Evolutionary conservation across 257 asterid species (phyloP), one percentile per base, ranked within the genome.

Genomic region (Solanum medicagineum): DNA sequence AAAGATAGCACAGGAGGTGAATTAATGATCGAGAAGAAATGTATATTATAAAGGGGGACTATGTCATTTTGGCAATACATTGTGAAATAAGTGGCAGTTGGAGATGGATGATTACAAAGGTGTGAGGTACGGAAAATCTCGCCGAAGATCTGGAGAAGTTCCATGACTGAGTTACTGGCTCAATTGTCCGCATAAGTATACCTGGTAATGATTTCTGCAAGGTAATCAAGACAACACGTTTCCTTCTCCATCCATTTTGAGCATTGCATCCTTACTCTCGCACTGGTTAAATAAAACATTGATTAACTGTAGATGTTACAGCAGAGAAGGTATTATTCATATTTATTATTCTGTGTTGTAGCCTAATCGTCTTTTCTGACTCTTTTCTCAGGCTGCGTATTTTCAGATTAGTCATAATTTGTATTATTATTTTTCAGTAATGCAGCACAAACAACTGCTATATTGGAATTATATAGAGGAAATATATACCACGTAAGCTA

Each of bases 41-140:
- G n/a, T n/a, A n/a, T n/a, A n/a, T n/a, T n/a, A n/a, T n/a, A n/a
- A n/a, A n/a, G n/a, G n/a, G n/a, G n/a, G n/a, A n/a, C n/a, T n/a
- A n/a, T n/a, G n/a, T n/a, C n/a, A n/a, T n/a, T n/a, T n/a, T n/a
- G n/a, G n/a, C n/a, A n/a, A n/a, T n/a, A n/a, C n/a, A n/a, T n/a
- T n/a, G n/a, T n/a, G n/a, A n/a, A n/a, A n/a, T n/a, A n/a, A n/a
- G n/a, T n/a, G n/a, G n/a, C n/a, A n/a, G n/a, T n/a, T n/a, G n/a
- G n/a, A n/a, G n/a, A n/a, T n/a, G n/a, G n/a, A n/a, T n/a, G n/a
- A n/a, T n/a, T n/a, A n/a, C n/a, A n/a, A n/a, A n/a, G n/a, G n/a
- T n/a, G n/a, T n/a, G n/a, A n/a, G n/a, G n/a, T n/a, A n/a, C n/a
- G 91, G 99, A 94, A 92, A 90, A 87, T 84, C 97, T 97, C 83